Base-by-base conservation (phyloP, 2,329 filamentous ascomycete genomes). In the Dactylellina cionopaga region DNA sequence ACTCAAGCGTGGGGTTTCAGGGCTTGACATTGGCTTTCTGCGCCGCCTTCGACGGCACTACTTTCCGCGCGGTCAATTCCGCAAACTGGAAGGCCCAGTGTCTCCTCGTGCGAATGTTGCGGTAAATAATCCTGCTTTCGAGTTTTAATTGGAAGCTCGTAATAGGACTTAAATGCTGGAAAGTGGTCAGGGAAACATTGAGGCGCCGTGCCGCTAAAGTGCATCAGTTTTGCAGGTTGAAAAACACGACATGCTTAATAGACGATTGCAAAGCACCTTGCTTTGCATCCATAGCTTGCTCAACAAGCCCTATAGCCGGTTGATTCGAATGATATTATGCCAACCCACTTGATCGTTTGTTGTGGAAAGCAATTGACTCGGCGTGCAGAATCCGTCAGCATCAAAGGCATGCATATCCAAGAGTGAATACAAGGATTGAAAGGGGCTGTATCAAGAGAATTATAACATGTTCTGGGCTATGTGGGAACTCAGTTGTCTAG, bases 141-240 rank as follows among this genome's bases (percentile, higher is more conserved):
- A 13, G 43, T 47, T 47, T 24, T 10, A 47, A 11, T 11, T 13
- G n/a, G n/a, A n/a, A n/a, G n/a, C n/a, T n/a, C n/a, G n/a, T n/a
- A n/a, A n/a, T n/a, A n/a, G n/a, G n/a, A n/a, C n/a, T n/a, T n/a
- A n/a, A n/a, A n/a, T n/a, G n/a, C n/a, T n/a, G 10, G n/a, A 27
- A 52, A n/a, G 51, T 17, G 24, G 29, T 13, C 22, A 46, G 33
- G 35, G 51, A 27, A n/a, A 58, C 52, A 17, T 59, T 3, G 68
- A 65, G 59, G 49, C 68, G 68, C 68, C 59, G 60, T 72, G 59
- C 68, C 59, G 68, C 59, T 59, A 35, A 49, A 6, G 9, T 72
- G 68, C 59, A 29, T 64, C 24, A n/a, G n/a, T n/a, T 31, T 65
- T 17, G 44, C 31, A 27, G 33, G 46, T 65, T 54, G 29, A n/a